Evolutionary conservation across 441 rosid genomes (phyloP).

Genomic region (Euphorbia schlechtendalii): DNA sequence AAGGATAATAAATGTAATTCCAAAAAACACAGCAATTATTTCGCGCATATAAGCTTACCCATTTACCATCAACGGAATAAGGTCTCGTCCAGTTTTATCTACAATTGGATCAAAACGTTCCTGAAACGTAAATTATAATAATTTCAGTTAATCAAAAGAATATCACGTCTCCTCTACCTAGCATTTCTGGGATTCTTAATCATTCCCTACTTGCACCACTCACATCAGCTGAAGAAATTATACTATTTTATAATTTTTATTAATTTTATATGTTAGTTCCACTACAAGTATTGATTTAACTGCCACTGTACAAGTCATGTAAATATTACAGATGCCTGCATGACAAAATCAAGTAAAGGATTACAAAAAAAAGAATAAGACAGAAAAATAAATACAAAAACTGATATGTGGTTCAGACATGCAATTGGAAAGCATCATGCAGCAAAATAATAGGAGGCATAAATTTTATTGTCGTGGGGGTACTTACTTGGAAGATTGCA

Average conservation of each 20-base stretch:
- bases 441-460: not conserved
- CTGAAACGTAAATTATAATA: conserved; percentile 34
- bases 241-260: not conserved
- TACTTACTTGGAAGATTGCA: conserved; percentile 61
- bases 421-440: not conserved
- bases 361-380: not conserved
- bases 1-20: not conserved
- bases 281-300: not conserved
- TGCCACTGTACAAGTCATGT: not conserved
- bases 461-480: not conserved
- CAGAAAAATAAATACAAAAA: not conserved
- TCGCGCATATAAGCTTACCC: conserved; percentile 45
- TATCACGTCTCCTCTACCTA: not conserved
- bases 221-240: not conserved
- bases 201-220: not conserved
- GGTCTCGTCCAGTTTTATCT: conserved; percentile 62
- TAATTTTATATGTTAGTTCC: not conserved
- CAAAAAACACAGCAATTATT: not conserved
- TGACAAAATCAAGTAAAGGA: conserved; percentile 5
- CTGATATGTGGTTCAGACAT: not conserved
- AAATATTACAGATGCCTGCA: conserved; percentile 4
- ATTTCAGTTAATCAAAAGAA: not conserved
- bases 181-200: not conserved
- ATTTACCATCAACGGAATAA: conserved; percentile 90
- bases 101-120: conserved; percentile 96